Percentiles rank a stretch among this genome's conserved stretches.
These are phyloP conservation scores for Bolboschoenus planiculmis DNA, from an alignment of 176 grass and related monocot species.

Conservation along the genomic window DNA sequence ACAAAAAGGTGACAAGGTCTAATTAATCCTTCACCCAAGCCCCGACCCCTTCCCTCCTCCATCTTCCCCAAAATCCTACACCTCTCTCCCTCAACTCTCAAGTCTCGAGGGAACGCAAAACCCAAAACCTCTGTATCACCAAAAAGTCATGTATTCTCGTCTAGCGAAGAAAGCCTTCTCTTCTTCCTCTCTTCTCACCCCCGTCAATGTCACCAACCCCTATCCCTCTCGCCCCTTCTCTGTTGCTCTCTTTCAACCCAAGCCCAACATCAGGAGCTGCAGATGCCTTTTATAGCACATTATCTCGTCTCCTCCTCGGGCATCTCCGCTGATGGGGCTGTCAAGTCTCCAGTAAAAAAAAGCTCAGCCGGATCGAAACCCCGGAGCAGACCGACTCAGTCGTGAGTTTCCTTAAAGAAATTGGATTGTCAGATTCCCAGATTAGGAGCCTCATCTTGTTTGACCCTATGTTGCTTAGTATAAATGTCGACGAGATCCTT, in stretches of 20 bases:
- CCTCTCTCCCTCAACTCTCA: no score
- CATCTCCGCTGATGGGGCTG: neutral
- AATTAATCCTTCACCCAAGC: no score
- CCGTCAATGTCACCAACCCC: neutral
- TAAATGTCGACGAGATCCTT: neutral
- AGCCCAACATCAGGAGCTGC: neutral
- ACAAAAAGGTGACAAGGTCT: no score
- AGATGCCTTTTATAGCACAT: neutral
- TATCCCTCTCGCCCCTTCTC: no score
- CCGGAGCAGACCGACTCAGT: neutral
- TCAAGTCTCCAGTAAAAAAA: neutral
- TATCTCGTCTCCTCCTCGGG: slow-evolving; percentile 26
- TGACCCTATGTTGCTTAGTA: neutral
- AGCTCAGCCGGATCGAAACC: neutral
- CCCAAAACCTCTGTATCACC: no score
- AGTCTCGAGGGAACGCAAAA: no score
- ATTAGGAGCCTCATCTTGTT: neutral
- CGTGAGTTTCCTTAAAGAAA: neutral
- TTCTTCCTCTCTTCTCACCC: neutral
- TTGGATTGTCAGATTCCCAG: slow-evolving; percentile 23
- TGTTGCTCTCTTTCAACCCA: neutral
- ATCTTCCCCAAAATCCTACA: no score
- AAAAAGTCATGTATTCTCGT: neutral
- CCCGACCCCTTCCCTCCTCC: no score
- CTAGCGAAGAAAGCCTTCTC: neutral